Evolutionary conservation across 2,329 filamentous ascomycete genomes (phyloP).

Genomic region (Dendrostoma leiphaemia): DNA sequence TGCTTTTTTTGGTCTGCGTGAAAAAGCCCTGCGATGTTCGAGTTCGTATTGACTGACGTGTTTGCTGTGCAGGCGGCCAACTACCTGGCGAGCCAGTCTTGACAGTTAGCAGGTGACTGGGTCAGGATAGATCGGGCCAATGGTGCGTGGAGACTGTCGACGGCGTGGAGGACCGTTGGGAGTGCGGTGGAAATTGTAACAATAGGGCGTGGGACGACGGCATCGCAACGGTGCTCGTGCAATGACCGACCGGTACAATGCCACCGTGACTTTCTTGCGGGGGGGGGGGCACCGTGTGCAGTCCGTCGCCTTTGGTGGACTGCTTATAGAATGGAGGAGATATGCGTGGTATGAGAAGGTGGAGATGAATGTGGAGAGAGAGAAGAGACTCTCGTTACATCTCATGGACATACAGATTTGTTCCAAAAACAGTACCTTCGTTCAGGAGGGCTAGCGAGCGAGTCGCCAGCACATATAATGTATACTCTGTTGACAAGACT

Average conservation of each 20-base stretch:
- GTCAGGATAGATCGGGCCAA: background rate
- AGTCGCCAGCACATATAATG: background rate
- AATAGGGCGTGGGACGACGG: too few relatives aligned
- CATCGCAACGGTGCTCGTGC: too few relatives aligned
- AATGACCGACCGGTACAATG: too few relatives aligned
- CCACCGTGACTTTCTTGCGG: too few relatives aligned
- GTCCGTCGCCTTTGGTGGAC: background rate
- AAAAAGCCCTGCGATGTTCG: background rate
- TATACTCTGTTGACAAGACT: background rate
- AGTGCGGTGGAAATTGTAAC: too few relatives aligned
- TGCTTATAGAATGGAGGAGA: background rate
- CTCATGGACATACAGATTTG: background rate
- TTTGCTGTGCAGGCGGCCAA: conserved; percentile 47
- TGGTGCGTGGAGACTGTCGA: too few relatives aligned
- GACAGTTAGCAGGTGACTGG: background rate
- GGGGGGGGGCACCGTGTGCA: too few relatives aligned
- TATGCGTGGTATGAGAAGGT: too few relatives aligned
- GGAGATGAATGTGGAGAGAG: too few relatives aligned
- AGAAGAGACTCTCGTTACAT: background rate
- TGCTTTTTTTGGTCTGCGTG: background rate
- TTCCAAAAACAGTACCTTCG: background rate
- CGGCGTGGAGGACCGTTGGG: too few relatives aligned
- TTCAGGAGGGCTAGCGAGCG: background rate
- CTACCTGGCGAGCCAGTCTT: conserved; percentile 54
- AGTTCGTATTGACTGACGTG: conserved; percentile 19